These are phyloP conservation scores for Kodamaea kaohsiungensis DNA, from an alignment of 805 yeast species.

Conservation along the genomic window DNA sequence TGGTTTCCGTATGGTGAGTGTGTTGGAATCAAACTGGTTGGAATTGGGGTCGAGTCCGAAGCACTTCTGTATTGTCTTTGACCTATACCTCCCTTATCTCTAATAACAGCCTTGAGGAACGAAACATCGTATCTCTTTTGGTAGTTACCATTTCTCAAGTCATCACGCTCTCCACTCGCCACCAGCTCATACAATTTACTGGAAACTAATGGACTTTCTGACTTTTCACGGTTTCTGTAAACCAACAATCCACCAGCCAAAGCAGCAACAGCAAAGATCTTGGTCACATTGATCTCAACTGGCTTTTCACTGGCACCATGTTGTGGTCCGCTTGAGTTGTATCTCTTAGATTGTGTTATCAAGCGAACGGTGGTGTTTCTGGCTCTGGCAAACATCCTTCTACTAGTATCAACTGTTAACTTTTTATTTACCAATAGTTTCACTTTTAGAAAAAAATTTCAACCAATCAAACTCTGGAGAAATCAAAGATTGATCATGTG, in stretches of 20 bases:
- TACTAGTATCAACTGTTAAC: neutral
- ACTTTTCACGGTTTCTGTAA: constrained; percentile 31
- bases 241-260: constrained; percentile 38
- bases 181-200: constrained; percentile 39
- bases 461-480: constrained; percentile 5
- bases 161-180: constrained; percentile 28
- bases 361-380: constrained; percentile 12
- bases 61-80: constrained; percentile 41
- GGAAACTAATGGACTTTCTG: constrained; percentile 38
- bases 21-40: constrained; percentile 37
- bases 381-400: constrained; percentile 15
- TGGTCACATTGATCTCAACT: constrained; percentile 40
- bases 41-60: constrained; percentile 26
- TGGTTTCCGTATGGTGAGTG: constrained; percentile 43
- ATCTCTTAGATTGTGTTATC: constrained; percentile 15
- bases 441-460: constrained; percentile 8
- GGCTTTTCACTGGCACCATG: constrained; percentile 19
- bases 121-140: constrained; percentile 41
- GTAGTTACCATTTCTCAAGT: constrained; percentile 38
- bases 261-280: constrained; percentile 43
- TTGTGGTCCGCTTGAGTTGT: constrained; percentile 15
- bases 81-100: constrained; percentile 48
- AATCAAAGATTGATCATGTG: neutral
- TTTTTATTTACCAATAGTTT: neutral
- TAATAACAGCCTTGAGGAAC: constrained; percentile 42